These are phyloP conservation scores for Apiospora malaysiana DNA, from an alignment of 2,329 filamentous ascomycete species.

Conservation along the genomic window DNA sequence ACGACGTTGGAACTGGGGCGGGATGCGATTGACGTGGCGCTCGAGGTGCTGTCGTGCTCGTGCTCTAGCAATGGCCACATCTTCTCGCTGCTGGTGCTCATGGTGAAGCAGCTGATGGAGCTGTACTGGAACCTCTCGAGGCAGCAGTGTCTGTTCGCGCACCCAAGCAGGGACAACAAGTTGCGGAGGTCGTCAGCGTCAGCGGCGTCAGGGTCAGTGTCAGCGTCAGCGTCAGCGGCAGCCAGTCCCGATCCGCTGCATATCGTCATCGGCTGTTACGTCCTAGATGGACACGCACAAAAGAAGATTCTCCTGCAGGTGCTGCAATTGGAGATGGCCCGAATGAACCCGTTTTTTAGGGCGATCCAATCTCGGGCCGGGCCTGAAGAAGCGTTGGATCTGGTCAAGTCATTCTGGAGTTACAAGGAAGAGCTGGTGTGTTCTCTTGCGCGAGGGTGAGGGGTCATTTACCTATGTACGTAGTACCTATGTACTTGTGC, in stretches of 20 bases:
- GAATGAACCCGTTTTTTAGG: conserved; percentile 2
- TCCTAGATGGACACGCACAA: neutral
- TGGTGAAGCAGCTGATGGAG: conserved; percentile 5
- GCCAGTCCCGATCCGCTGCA: too few relatives aligned
- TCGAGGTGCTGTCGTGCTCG: conserved; percentile 1
- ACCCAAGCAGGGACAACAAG: neutral
- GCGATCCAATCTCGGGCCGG: neutral
- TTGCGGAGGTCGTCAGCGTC: too few relatives aligned
- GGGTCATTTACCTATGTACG: too few relatives aligned
- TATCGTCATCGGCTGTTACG: too few relatives aligned
- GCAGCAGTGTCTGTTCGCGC: neutral
- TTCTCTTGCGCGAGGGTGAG: neutral
- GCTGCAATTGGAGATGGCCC: conserved; percentile 1
- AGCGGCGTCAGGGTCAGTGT: too few relatives aligned
- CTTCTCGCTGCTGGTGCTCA: neutral
- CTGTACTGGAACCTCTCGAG: conserved; percentile 7
- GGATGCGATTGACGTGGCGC: neutral
- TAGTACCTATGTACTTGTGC: too few relatives aligned
- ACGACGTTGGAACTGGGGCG: neutral
- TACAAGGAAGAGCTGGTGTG: conserved; percentile 6
- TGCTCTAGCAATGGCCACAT: neutral
- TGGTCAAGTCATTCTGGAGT: neutral
- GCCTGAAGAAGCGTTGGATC: neutral
- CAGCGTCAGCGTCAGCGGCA: too few relatives aligned
- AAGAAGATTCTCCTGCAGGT: conserved; percentile 12